A percentile compares a stretch with the other conserved stretches of the same genome.
These are phyloP conservation scores for Tolypocladium album DNA, from an alignment of 2,329 filamentous ascomycete species.

Conservation along the genomic window DNA sequence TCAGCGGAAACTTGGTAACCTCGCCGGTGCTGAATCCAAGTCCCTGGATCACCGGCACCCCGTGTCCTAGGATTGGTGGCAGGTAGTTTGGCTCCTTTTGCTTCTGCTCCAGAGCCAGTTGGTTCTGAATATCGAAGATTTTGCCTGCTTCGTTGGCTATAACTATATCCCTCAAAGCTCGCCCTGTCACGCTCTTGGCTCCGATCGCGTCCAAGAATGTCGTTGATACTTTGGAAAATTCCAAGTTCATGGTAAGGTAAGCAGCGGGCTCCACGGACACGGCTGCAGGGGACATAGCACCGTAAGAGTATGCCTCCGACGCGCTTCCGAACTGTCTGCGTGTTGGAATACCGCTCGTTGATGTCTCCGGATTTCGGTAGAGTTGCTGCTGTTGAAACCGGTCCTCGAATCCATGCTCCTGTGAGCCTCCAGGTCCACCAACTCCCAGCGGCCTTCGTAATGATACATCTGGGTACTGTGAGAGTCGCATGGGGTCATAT, in stretches of 20 bases:
- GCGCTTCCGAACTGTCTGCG: constrained; percentile 39
- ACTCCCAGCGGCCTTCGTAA: constrained; percentile 39
- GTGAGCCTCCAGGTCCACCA: constrained; percentile 34
- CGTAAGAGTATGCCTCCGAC: constrained; percentile 40
- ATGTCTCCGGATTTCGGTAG: constrained; percentile 45
- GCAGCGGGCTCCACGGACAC: constrained; percentile 38
- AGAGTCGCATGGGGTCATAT: constrained; percentile 40
- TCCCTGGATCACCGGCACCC: constrained; percentile 42
- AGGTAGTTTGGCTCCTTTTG: constrained; percentile 51
- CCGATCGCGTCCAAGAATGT: constrained; percentile 47
- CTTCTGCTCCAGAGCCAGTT: constrained; percentile 46
- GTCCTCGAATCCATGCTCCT: constrained; percentile 34
- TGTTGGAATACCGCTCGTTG: constrained; percentile 35
- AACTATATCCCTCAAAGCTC: constrained; percentile 45
- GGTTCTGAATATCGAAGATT: constrained; percentile 35
- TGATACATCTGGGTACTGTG: constrained; percentile 32
- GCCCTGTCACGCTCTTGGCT: constrained; percentile 31
- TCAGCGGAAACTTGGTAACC: constrained; percentile 37
- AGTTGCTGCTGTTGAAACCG: constrained; percentile 33
- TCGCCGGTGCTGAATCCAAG: constrained; percentile 45
- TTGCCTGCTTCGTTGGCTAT: constrained; percentile 40
- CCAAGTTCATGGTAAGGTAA: constrained; percentile 47
- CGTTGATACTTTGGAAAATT: constrained; percentile 44
- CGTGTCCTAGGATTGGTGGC: constrained; percentile 49
- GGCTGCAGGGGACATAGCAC: constrained; percentile 29